Evolutionary conservation across 257 asterid species (phyloP).

Genomic region (Gynochthodes officinalis): DNA sequence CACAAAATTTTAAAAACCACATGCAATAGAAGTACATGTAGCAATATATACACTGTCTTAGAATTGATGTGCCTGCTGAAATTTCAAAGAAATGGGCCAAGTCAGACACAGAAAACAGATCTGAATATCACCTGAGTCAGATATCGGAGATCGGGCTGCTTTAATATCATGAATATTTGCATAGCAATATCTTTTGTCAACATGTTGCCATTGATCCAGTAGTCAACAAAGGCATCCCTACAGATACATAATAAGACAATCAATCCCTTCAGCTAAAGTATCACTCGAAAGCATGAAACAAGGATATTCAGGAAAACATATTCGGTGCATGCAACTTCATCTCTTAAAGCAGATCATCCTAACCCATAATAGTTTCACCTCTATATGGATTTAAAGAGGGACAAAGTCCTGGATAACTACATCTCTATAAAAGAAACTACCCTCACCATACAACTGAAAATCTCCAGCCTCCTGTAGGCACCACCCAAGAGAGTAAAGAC

Average conservation of each 20-base stretch:
- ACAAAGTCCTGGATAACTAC: neutral
- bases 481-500: neutral
- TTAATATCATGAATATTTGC: conserved; percentile 76
- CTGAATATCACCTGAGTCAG: conserved; percentile 62
- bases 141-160: conserved; percentile 74
- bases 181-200: conserved; percentile 80
- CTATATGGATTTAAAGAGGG: neutral
- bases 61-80: neutral
- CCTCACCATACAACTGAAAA: neutral
- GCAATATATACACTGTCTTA: neutral
- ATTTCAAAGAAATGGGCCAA: neutral
- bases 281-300: conserved; percentile 4
- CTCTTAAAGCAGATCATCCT: neutral
- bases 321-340: neutral
- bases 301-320: neutral
- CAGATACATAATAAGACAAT: conserved; percentile 25
- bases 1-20: conserved; percentile 1
- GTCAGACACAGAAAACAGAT: neutral
- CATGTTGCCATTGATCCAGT: conserved; percentile 84
- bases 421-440: neutral
- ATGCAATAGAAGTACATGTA: too few relatives aligned
- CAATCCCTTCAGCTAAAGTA: conserved; percentile 9
- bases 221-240: conserved; percentile 94
- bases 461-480: neutral
- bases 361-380: neutral